A percentile compares a stretch with the other conserved stretches of the same genome.
Evolutionary conservation across 2,329 filamentous ascomycete genomes (phyloP).

Genomic region (Cladobotryum mycophilum): DNA sequence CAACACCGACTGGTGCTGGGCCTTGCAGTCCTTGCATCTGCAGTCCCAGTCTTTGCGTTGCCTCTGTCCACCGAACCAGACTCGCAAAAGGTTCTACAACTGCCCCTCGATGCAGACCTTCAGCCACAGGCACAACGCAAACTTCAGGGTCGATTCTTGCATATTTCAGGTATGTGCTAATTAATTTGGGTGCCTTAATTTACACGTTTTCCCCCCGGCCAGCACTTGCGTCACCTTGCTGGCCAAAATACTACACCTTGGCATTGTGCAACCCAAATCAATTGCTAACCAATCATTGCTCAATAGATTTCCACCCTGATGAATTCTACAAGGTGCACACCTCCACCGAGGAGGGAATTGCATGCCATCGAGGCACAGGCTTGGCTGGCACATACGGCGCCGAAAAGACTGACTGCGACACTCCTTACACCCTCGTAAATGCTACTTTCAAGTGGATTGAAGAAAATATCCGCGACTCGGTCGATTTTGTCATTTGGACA

Average conservation of each 20-base stretch:
- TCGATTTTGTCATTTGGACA: constrained; percentile 92
- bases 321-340: constrained; percentile 76
- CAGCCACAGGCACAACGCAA: constrained; percentile 28
- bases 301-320: constrained; percentile 83
- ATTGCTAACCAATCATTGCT: constrained; percentile 7
- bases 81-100: constrained; percentile 5
- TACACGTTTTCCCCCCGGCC: no score
- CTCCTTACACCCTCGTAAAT: constrained; percentile 72
- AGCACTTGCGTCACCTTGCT: no score
- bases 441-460: constrained; percentile 87
- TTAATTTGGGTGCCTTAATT: no score
- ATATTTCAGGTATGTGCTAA: constrained; percentile 66
- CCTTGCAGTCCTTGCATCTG: background rate
- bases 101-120: background rate
- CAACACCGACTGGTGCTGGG: constrained; percentile 3
- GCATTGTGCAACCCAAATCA: constrained; percentile 1
- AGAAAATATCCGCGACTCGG: constrained; percentile 64
- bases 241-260: background rate
- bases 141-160: constrained; percentile 71
- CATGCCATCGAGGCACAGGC: constrained; percentile 76
- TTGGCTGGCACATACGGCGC: constrained; percentile 76
- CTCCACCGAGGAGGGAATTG: constrained; percentile 58
- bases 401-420: constrained; percentile 83
- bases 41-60: background rate
- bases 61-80: constrained; percentile 2